Percentiles rank a stretch among this genome's conserved stretches.
phyloP scores from a whole-genome alignment of 192 early-diverging fungal species.

The Linnemannia zychae region DNA sequence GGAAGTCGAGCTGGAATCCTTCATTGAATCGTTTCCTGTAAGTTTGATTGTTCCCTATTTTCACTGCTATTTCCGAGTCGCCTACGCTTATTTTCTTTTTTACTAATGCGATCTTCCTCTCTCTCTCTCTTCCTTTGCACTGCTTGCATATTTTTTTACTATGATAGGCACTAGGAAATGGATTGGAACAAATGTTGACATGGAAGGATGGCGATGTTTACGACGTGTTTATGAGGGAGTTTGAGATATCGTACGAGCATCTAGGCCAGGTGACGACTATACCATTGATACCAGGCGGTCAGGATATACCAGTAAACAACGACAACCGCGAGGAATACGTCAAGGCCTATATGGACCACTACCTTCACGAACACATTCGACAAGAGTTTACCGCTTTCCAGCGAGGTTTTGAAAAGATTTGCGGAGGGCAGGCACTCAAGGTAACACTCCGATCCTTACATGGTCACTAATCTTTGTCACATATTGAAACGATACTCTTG shows the following conservation, averaged over 20 bases:
- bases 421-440: conserved; percentile 72
- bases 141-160: neutral
- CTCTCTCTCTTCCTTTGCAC: neutral
- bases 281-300: conserved; percentile 75
- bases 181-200: conserved; percentile 82
- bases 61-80: no score
- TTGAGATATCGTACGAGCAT: conserved; percentile 82
- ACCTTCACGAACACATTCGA: conserved; percentile 71
- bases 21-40: conserved; percentile 73
- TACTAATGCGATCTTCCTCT: neutral
- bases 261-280: conserved; percentile 69
- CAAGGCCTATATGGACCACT: conserved; percentile 74
- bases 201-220: conserved; percentile 83
- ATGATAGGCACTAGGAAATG: conserved; percentile 73
- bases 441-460: no score
- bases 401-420: conserved; percentile 81
- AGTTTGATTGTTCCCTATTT: conserved; percentile 24
- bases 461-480: neutral
- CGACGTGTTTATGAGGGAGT: conserved; percentile 86
- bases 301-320: conserved; percentile 79
- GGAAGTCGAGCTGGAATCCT: conserved; percentile 40
- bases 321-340: conserved; percentile 83
- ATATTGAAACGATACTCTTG: neutral
- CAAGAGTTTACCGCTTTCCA: conserved; percentile 82
- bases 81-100: no score